Conservation (phyloP, 2,329 filamentous ascomycete species). For the Colletotrichum endophyticum region DNA sequence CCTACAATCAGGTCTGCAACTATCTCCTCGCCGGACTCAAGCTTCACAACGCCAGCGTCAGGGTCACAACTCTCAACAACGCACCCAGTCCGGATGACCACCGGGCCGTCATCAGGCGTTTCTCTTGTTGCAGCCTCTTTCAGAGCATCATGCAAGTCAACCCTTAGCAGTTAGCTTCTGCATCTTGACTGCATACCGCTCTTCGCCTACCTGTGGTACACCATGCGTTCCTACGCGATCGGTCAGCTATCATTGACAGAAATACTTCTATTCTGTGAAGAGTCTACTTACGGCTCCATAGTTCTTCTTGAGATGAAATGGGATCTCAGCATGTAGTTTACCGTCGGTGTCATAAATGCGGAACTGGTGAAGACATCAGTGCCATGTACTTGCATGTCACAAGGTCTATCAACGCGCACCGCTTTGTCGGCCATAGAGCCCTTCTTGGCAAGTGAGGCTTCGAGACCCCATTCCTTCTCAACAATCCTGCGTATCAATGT, state of each 20-base stretch:
- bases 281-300: slow-evolving; percentile 32
- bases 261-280: not conserved
- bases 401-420: not conserved
- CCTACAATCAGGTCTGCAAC: slow-evolving; percentile 37
- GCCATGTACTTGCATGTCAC: not conserved
- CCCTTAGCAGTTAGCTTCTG: not conserved
- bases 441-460: slow-evolving; percentile 28
- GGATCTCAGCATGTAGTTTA: slow-evolving; percentile 32
- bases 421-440: slow-evolving; percentile 37
- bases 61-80: slow-evolving; percentile 43
- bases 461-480: slow-evolving; percentile 30
- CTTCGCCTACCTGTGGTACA: slow-evolving; percentile 41
- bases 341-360: slow-evolving; percentile 29
- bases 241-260: not conserved
- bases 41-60: slow-evolving; percentile 34
- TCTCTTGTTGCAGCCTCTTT: slow-evolving; percentile 26
- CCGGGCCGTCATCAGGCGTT: slow-evolving; percentile 27
- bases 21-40: slow-evolving; percentile 33
- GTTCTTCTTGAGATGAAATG: slow-evolving; percentile 27
- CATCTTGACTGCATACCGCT: not conserved
- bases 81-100: slow-evolving; percentile 27
- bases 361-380: slow-evolving; percentile 23
- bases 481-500: not conserved
- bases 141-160: slow-evolving; percentile 39
- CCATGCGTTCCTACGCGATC: slow-evolving; percentile 33